These are phyloP conservation scores for Sutorius eximius DNA, from an alignment of 1,284 basidiomycete genomes.

Conservation along the genomic window DNA sequence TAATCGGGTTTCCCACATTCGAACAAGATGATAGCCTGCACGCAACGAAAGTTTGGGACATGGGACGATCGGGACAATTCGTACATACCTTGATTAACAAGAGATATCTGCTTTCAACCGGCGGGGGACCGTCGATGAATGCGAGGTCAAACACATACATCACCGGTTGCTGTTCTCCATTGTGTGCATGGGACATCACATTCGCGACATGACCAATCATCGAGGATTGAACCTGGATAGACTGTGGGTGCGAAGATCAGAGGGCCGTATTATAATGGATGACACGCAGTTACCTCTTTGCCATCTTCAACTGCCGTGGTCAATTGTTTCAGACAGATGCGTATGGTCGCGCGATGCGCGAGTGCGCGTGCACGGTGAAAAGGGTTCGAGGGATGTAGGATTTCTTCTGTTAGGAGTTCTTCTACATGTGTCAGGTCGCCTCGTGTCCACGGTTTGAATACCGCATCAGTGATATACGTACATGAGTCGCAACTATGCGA, in stretches of 20 bases:
- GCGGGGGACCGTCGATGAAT: not conserved
- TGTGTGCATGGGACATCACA: not conserved
- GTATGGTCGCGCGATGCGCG: too few relatives aligned
- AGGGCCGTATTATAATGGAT: not conserved
- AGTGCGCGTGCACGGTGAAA: not conserved
- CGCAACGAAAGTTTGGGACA: not conserved
- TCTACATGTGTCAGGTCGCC: not conserved
- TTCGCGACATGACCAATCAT: constrained; percentile 9
- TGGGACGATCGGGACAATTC: not conserved
- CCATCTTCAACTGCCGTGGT: constrained; percentile 4
- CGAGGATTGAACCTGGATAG: not conserved
- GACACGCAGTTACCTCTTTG: not conserved
- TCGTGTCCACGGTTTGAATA: not conserved
- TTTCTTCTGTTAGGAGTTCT: not conserved
- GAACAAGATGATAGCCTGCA: constrained; percentile 7
- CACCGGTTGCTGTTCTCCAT: not conserved
- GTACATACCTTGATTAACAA: constrained; percentile 9
- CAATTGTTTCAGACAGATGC: not conserved
- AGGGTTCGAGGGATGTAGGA: not conserved
- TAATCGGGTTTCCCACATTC: not conserved
- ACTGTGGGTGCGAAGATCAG: not conserved
- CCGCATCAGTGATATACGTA: not conserved
- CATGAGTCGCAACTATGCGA: not conserved
- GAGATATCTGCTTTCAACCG: not conserved
- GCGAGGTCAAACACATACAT: constrained; percentile 7